A percentile compares a stretch with the other conserved stretches of the same genome.
Conservation (phyloP, 192 early-diverging fungal species). For the Phlyctochytrium arcticum region DNA sequence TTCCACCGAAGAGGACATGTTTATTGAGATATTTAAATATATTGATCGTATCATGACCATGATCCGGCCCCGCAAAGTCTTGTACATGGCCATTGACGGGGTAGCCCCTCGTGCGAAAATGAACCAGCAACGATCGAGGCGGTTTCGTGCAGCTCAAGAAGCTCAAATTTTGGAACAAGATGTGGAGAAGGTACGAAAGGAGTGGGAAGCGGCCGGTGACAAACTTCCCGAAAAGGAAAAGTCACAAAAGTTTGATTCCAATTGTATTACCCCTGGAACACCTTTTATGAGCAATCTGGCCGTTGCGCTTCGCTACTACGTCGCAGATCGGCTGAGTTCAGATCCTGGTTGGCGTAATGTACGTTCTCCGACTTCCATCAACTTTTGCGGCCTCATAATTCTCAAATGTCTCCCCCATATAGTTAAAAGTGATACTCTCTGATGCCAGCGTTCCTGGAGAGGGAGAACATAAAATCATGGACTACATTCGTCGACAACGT, state of each 20-base stretch:
- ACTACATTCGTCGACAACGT: constrained; percentile 87
- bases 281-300: constrained; percentile 93
- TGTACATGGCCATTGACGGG: constrained; percentile 98
- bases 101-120: constrained; percentile 99
- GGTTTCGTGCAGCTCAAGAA: constrained; percentile 93
- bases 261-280: constrained; percentile 98
- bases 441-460: constrained; percentile 95
- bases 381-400: not conserved
- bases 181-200: constrained; percentile 45
- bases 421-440: constrained; percentile 85
- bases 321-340: constrained; percentile 81
- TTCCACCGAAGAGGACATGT: constrained; percentile 80
- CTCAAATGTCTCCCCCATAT: too few species aligned
- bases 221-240: constrained; percentile 53
- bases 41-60: constrained; percentile 93
- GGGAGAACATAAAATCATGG: constrained; percentile 99
- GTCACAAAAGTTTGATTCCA: constrained; percentile 83
- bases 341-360: constrained; percentile 85
- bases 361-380: not conserved
- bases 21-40: constrained; percentile 91
- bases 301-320: constrained; percentile 81
- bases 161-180: constrained; percentile 56
- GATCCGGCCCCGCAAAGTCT: constrained; percentile 86
- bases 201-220: constrained; percentile 40
- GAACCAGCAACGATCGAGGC: constrained; percentile 97